phyloP scores from a whole-genome alignment of 495 filamentous ascomycete genomes.

The Penicillium odoratum region DNA sequence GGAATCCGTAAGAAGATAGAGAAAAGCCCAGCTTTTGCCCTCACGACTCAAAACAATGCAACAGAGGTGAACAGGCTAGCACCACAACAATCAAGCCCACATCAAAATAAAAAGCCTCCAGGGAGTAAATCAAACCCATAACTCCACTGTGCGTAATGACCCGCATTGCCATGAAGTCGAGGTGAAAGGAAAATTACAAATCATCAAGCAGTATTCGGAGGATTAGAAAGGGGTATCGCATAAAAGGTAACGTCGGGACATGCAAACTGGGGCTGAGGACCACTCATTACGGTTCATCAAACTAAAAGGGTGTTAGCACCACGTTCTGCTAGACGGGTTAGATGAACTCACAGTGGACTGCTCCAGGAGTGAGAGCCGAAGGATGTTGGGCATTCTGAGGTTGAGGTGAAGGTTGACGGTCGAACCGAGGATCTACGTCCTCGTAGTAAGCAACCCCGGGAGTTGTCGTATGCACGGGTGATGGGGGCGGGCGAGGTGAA shows the following conservation, averaged over 20 bases:
- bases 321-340: neutral
- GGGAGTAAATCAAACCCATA: slow-evolving; percentile 10
- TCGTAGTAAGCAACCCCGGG: slow-evolving; percentile 71
- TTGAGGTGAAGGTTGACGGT: slow-evolving; percentile 39
- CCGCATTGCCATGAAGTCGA: slow-evolving; percentile 16
- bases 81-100: neutral
- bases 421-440: slow-evolving; percentile 90
- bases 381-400: slow-evolving; percentile 26
- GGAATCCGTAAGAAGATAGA: slow-evolving; percentile 4
- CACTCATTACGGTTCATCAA: slow-evolving; percentile 16
- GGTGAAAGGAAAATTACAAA: slow-evolving; percentile 13
- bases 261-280: slow-evolving; percentile 5
- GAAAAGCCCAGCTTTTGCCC: slow-evolving; percentile 10
- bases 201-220: slow-evolving; percentile 14
- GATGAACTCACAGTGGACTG: slow-evolving; percentile 32
- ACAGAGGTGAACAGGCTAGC: slow-evolving; percentile 2
- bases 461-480: slow-evolving; percentile 9
- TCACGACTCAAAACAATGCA: neutral
- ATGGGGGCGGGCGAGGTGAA: slow-evolving; percentile 15
- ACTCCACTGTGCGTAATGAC: slow-evolving; percentile 24
- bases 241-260: slow-evolving; percentile 11
- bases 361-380: slow-evolving; percentile 37
- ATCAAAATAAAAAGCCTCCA: neutral
- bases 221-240: slow-evolving; percentile 27
- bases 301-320: slow-evolving; percentile 13